Evolutionary conservation across 1,284 basidiomycete genomes (phyloP), one percentile per base, ranked within the genome.

Genomic region (Rhodotorula sp.): DNA sequence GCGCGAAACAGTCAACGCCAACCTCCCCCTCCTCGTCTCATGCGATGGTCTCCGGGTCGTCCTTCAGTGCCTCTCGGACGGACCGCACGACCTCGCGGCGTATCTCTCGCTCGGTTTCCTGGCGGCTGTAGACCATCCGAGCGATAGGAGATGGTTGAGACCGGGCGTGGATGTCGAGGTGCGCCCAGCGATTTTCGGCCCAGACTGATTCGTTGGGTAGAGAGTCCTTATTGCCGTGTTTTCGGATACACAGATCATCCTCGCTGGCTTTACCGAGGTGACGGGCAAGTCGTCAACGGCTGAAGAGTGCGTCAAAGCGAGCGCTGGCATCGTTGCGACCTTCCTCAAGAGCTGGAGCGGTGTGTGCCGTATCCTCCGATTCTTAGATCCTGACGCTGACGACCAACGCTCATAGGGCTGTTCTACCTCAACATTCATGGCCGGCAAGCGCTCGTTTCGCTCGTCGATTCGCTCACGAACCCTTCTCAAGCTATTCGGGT

Each of bases 321-420:
- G 88, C 73, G 84, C 89, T 6, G 88, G 86, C 75, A 87, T 95
- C 59, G 88, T 96, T 52, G 87, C 89, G 52, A 84, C 89, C 48
- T 89, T 97, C 83, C 80, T 99, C 59, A 86, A 90, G 57, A 93
- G 91, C 16, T 99, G 95, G 94, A 89, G 91, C 71, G 95, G 94
- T 93, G 76, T 65, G 88, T 81, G n/a, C 8, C 22, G 18, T 37
- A n/a, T 30, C 18, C 26, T 37, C 62, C 22, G 63, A 30, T n/a
- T n/a, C n/a, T n/a, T n/a, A n/a, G n/a, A n/a, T n/a, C n/a, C n/a
- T n/a, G n/a, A n/a, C n/a, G 24, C 24, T 6, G 37, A 31, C n/a
- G 10, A 1, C 11, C 15, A 30, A n/a, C n/a, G n/a, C 37, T 51
- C 31, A 4, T 82, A 89, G 94, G 94, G 13, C 80, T 99, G 44